These are phyloP conservation scores for Beauveria sp. DNA, from an alignment of 2,329 filamentous ascomycete genomes.

Conservation along the genomic window DNA sequence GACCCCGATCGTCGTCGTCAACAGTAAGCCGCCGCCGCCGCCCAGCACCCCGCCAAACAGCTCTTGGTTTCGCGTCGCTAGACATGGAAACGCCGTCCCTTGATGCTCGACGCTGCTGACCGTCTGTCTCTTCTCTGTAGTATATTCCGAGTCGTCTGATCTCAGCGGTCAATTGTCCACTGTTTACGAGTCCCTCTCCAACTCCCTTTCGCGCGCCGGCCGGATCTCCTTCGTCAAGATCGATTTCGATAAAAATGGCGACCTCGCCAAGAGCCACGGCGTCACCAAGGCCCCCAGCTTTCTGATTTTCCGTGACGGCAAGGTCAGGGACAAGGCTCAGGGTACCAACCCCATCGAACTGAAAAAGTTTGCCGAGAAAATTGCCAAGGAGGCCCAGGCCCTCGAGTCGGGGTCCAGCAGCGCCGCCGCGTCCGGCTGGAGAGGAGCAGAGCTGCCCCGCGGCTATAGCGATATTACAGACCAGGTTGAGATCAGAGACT, in stretches of 20 bases:
- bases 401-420: constrained; percentile 36
- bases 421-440: constrained; percentile 46
- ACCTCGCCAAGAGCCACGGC: constrained; percentile 65
- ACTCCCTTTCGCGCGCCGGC: constrained; percentile 60
- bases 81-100: background rate
- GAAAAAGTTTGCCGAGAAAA: constrained; percentile 60
- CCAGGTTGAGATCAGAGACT: constrained; percentile 67
- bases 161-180: constrained; percentile 81
- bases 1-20: constrained; percentile 74
- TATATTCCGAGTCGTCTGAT: constrained; percentile 81
- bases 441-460: constrained; percentile 65
- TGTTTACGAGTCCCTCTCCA: constrained; percentile 69
- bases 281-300: constrained; percentile 84
- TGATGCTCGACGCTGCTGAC: background rate
- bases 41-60: constrained; percentile 11
- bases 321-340: constrained; percentile 58
- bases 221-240: constrained; percentile 80
- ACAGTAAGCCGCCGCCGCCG: constrained; percentile 59
- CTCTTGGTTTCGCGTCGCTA: constrained; percentile 11
- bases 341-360: constrained; percentile 69
- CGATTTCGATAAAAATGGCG: constrained; percentile 69
- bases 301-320: constrained; percentile 71
- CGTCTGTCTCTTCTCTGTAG: constrained; percentile 34
- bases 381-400: constrained; percentile 58
- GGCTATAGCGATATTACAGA: constrained; percentile 80